These are phyloP conservation scores for Apiospora saccharicola DNA, from an alignment of 2,329 filamentous ascomycete genomes.

Conservation along the genomic window DNA sequence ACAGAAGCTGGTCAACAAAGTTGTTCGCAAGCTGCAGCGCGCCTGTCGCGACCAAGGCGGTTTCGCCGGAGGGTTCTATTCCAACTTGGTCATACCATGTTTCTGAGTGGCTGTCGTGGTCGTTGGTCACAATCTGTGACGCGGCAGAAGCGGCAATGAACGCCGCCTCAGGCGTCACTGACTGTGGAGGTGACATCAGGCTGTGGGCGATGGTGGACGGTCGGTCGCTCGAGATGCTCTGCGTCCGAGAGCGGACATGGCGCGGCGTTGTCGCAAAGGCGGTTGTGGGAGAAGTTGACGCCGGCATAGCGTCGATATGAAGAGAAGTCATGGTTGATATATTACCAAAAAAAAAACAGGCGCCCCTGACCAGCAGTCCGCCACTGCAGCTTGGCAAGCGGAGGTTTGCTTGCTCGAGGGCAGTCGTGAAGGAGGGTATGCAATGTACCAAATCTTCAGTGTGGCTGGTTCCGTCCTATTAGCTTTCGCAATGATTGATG, in stretches of 20 bases:
- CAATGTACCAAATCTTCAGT: constrained; percentile 13
- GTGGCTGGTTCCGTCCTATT: constrained; percentile 19
- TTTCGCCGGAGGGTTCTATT: constrained; percentile 69
- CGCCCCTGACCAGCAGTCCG: constrained; percentile 17
- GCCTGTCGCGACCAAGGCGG: constrained; percentile 74
- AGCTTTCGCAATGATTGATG: constrained; percentile 12
- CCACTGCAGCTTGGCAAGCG: constrained; percentile 2
- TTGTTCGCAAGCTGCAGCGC: constrained; percentile 84
- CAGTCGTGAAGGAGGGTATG: background rate
- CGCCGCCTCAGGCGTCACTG: constrained; percentile 77
- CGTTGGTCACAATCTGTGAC: constrained; percentile 88
- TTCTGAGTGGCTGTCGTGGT: constrained; percentile 78
- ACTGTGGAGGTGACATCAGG: constrained; percentile 70
- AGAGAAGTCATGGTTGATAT: background rate
- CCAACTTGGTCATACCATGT: constrained; percentile 74
- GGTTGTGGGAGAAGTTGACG: background rate
- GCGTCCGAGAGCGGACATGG: constrained; percentile 43
- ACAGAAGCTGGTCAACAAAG: constrained; percentile 93
- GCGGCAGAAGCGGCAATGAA: constrained; percentile 91
- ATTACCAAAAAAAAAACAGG: constrained; percentile 2
- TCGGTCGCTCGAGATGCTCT: constrained; percentile 75
- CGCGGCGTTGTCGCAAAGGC: constrained; percentile 3
- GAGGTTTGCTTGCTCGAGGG: constrained; percentile 2
- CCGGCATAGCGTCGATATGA: background rate
- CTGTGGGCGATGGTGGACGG: constrained; percentile 66